Evolutionary conservation across 164 flowering plant species (phyloP).

Genomic region (Umbilicus rupestris): DNA sequence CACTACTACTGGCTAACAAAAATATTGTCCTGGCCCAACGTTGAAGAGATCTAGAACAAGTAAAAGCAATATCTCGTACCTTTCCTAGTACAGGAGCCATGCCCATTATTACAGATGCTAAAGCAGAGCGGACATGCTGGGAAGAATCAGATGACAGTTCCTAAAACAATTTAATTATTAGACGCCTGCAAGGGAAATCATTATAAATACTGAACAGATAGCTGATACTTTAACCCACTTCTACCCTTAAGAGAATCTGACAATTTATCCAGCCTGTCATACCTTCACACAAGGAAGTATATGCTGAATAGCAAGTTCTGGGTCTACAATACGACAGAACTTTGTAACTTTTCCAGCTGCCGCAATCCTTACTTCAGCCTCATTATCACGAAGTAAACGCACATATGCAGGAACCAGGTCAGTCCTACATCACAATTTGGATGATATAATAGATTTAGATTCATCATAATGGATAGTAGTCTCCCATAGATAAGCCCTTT

Average conservation of each 20-base stretch:
- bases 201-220: not conserved
- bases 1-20: no score
- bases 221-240: not conserved
- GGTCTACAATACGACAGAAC: conserved; percentile 74
- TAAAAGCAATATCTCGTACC: conserved; percentile 46
- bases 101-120: conserved; percentile 98
- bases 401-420: conserved; percentile 97
- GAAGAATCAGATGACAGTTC: conserved; percentile 94
- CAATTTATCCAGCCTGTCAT: not conserved
- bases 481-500: not conserved
- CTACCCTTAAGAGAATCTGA: not conserved
- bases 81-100: conserved; percentile 97
- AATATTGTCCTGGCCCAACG: no score
- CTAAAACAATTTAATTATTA: conserved; percentile 18
- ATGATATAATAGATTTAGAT: not conserved
- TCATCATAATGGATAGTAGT: not conserved
- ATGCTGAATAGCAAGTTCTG: conserved; percentile 88
- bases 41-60: not conserved
- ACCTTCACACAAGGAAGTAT: conserved; percentile 99
- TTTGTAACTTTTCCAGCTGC: conserved; percentile 97
- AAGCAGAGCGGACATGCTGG: conserved; percentile 94
- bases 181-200: not conserved
- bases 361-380: conserved; percentile 97
- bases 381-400: conserved; percentile 89
- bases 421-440: conserved; percentile 33